Evolutionary conservation across 306 rosid species (phyloP).

Genomic region (Cucurbita maxima): DNA sequence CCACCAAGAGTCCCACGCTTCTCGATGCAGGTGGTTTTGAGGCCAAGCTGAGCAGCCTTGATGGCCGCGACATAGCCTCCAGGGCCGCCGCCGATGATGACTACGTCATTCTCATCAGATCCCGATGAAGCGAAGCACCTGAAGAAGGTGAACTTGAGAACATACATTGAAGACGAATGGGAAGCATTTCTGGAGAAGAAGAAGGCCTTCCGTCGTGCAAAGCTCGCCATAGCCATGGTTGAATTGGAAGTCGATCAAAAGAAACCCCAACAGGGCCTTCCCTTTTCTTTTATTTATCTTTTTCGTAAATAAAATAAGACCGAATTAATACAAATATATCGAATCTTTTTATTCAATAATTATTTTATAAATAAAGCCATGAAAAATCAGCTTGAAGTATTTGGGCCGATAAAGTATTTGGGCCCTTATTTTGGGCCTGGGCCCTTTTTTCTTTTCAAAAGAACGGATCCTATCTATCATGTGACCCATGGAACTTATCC

Average conservation of each 20-base stretch:
- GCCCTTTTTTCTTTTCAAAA: not conserved
- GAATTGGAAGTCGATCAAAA: not conserved
- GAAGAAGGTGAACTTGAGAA: slow-evolving; percentile 27
- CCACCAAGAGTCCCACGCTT: slow-evolving; percentile 97
- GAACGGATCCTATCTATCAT: not conserved
- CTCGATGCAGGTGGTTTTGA: slow-evolving; percentile 94
- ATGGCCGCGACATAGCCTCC: slow-evolving; percentile 99
- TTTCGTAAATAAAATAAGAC: not conserved
- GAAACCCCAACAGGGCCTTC: not conserved
- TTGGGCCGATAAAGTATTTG: not conserved
- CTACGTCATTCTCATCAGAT: slow-evolving; percentile 91
- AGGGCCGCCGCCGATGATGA: slow-evolving; percentile 94
- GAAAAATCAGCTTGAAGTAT: no score
- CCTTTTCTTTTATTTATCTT: not conserved
- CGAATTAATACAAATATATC: no score
- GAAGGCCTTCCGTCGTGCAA: slow-evolving; percentile 75
- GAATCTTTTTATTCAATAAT: no score
- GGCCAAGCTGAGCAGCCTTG: slow-evolving; percentile 92
- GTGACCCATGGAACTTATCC: not conserved
- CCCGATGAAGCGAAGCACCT: slow-evolving; percentile 68
- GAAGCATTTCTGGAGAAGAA: slow-evolving; percentile 27
- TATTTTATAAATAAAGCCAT: no score
- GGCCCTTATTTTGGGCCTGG: not conserved
- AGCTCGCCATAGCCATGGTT: slow-evolving; percentile 54
- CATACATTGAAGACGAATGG: slow-evolving; percentile 21